phyloP scores from a whole-genome alignment of 495 filamentous ascomycete genomes.

The Cairneyella variabilis region DNA sequence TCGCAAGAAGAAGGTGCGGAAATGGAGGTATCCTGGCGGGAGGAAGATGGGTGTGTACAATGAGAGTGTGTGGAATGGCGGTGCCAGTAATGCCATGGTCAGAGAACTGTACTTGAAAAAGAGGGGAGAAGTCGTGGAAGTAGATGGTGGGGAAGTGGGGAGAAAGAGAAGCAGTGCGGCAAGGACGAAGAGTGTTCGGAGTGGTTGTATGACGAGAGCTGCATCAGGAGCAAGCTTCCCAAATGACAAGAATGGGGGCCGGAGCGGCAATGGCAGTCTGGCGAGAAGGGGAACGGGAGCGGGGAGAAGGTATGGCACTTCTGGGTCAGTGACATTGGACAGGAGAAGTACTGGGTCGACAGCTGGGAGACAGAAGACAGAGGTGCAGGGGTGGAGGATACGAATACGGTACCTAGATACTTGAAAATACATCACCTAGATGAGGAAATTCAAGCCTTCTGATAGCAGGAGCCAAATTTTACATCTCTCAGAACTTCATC shows the following conservation, averaged over 20 bases:
- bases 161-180: neutral
- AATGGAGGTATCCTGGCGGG: conserved; percentile 26
- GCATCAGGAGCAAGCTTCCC: too few species aligned
- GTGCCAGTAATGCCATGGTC: conserved; percentile 21
- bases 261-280: neutral
- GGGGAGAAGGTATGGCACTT: neutral
- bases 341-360: neutral
- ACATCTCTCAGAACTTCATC: too few species aligned
- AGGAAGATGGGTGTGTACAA: conserved; percentile 23
- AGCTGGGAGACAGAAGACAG: neutral
- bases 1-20: conserved; percentile 30
- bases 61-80: conserved; percentile 28
- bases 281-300: neutral
- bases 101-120: conserved; percentile 8
- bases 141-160: neutral
- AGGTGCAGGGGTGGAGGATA: neutral
- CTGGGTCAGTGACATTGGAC: neutral
- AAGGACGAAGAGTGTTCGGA: neutral
- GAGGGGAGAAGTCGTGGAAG: neutral
- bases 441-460: too few species aligned
- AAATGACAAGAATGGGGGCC: neutral
- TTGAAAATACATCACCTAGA: too few species aligned
- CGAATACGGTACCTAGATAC: neutral
- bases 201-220: too few species aligned
- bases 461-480: too few species aligned